These are phyloP conservation scores for Litchi chinensis DNA, from an alignment of 345 rosid genomes.

Conservation along the genomic window DNA sequence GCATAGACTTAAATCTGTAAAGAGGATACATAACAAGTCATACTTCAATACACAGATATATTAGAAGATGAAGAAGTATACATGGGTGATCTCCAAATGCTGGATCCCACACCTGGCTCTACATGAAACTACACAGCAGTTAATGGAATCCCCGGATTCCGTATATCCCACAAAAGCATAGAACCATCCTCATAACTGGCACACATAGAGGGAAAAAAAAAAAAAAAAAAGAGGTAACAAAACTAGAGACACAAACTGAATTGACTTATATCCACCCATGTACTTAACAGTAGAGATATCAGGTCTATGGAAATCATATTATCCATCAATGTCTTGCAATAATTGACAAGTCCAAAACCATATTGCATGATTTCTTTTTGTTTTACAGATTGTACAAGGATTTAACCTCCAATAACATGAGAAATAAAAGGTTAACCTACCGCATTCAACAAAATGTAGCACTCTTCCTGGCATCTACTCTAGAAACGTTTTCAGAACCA, in stretches of 20 bases:
- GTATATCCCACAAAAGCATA: conserved; percentile 80
- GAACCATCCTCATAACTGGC: conserved; percentile 89
- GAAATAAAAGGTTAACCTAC: neutral
- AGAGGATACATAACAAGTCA: conserved; percentile 24
- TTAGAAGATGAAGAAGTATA: conserved; percentile 22
- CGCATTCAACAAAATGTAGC: neutral
- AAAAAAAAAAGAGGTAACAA: conserved; percentile 6
- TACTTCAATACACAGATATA: neutral
- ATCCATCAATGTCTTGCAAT: neutral
- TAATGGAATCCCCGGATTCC: conserved; percentile 62
- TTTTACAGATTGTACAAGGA: neutral
- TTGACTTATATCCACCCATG: neutral
- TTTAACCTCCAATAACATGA: no score
- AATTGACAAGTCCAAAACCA: neutral
- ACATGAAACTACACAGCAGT: conserved; percentile 77
- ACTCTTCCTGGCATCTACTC: neutral
- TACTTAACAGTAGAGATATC: neutral
- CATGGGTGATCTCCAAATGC: neutral
- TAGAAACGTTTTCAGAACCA: neutral
- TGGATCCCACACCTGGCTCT: conserved; percentile 71
- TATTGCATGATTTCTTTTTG: neutral
- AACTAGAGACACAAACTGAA: neutral
- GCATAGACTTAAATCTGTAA: conserved; percentile 69
- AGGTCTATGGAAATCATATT: neutral
- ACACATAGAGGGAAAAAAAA: conserved; percentile 33